Percentiles rank a stretch among this genome's conserved stretches.
phyloP scores from a whole-genome alignment of 78 protist species.

The Trichosphaerium sp. region DNA sequence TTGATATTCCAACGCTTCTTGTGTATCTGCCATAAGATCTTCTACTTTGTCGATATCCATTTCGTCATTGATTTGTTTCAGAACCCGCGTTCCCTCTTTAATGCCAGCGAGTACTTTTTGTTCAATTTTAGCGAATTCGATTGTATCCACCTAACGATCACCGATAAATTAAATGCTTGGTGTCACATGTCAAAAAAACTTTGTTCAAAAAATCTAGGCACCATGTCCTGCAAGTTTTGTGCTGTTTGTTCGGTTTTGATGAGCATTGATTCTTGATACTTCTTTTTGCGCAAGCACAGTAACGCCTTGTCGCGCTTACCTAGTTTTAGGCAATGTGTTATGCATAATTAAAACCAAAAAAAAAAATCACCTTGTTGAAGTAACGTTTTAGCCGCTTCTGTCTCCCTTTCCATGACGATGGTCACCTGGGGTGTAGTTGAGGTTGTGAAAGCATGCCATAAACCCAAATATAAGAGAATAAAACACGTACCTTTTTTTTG shows the following conservation, averaged over 20 bases:
- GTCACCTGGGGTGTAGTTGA: slow-evolving; percentile 10
- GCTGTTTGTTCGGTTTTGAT: slow-evolving; percentile 32
- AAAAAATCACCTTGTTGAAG: background rate
- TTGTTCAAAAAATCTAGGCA: background rate
- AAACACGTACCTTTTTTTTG: slow-evolving; percentile 17
- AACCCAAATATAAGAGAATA: no score
- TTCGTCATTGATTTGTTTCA: slow-evolving; percentile 53
- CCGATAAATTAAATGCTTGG: background rate
- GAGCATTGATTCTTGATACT: slow-evolving; percentile 42
- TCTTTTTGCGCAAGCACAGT: slow-evolving; percentile 43
- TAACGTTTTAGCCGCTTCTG: slow-evolving; percentile 29
- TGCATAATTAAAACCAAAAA: no score
- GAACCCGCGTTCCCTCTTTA: slow-evolving; percentile 40
- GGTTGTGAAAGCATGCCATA: no score
- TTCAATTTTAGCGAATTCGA: slow-evolving; percentile 60
- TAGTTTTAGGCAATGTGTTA: no score
- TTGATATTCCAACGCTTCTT: slow-evolving; percentile 70
- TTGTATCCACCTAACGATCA: slow-evolving; percentile 1
- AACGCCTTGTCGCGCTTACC: slow-evolving; percentile 61
- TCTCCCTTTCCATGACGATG: slow-evolving; percentile 38
- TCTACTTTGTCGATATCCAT: slow-evolving; percentile 67
- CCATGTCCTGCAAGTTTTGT: slow-evolving; percentile 48
- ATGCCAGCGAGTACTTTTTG: slow-evolving; percentile 43
- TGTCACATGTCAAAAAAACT: background rate
- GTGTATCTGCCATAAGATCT: slow-evolving; percentile 62